phyloP scores from a whole-genome alignment of 495 filamentous ascomycete species.

The Diplogelasinospora grovesii region DNA sequence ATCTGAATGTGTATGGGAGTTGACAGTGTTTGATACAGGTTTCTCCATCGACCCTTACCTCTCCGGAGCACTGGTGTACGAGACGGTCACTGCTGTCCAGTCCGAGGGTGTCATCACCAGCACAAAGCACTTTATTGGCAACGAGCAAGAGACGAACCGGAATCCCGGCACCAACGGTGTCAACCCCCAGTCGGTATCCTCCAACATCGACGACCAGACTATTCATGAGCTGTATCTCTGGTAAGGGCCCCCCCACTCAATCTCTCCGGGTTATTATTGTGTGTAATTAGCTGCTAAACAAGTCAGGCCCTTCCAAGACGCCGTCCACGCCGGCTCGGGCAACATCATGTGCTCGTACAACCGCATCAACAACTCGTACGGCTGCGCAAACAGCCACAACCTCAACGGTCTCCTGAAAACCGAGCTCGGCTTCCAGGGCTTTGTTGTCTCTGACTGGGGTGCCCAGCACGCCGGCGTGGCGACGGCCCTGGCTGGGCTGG shows the following conservation, averaged over 20 bases:
- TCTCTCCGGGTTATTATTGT: neutral
- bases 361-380: slow-evolving; percentile 58
- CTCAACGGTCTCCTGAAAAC: slow-evolving; percentile 58
- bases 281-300: slow-evolving; percentile 7
- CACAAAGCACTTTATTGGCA: slow-evolving; percentile 56
- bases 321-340: slow-evolving; percentile 53
- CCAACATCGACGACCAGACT: slow-evolving; percentile 60
- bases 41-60: slow-evolving; percentile 47
- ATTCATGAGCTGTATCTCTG: slow-evolving; percentile 69
- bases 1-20: neutral
- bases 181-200: slow-evolving; percentile 47
- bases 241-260: slow-evolving; percentile 43
- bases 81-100: slow-evolving; percentile 46
- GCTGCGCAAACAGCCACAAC: slow-evolving; percentile 56
- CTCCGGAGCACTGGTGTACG: slow-evolving; percentile 36
- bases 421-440: slow-evolving; percentile 56
- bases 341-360: slow-evolving; percentile 68
- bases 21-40: slow-evolving; percentile 16
- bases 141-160: slow-evolving; percentile 62
- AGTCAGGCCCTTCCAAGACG: slow-evolving; percentile 60
- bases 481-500: slow-evolving; percentile 50
- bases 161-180: slow-evolving; percentile 31
- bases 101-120: slow-evolving; percentile 48
- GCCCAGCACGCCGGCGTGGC: slow-evolving; percentile 51
- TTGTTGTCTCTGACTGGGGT: slow-evolving; percentile 60